Evolutionary conservation across 1,139 yeast species (phyloP), one percentile per base, ranked within the genome.

Genomic region (Pichia sp.): DNA sequence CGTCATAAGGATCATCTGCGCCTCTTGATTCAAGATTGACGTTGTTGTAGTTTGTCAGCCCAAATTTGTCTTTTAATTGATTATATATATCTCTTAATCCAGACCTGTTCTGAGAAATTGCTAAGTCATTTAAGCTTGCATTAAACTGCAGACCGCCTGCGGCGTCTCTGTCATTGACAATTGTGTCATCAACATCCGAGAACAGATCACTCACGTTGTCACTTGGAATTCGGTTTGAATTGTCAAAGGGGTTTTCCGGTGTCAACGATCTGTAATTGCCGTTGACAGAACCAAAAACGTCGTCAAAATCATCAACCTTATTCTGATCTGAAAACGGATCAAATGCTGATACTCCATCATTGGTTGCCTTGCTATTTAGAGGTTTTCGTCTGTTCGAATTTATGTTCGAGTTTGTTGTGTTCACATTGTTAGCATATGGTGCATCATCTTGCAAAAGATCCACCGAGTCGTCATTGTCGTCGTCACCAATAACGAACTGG

Each of bases 71-170:
- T 36, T 61, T 63, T 16, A 67, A 38, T 34, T 66, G 64, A 23
- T 62, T 60, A 49, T 62, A 68, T 43, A 64, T 58, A 32, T 64
- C 64, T 45, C 58, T 59, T 49, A 63, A 54, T 26, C 67, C 67
- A 2, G 54, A 26, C 7, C 50, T 23, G 15, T 53, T 55, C 36
- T 56, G 49, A 5, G 57, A 54, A n/a, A 49, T 40, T 4, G 49
- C 30, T 29, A 51, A 29, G 23, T 56, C 52, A 49, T 56, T 56
- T 2, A 51, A 19, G 40, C 51, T 43, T 15, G 48, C 13, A 15
- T 42, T 26, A 34, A 29, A 47, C 15, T 36, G 51, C 26, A 45
- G 30, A 5, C 8, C 30, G 8, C 30, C 40, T 4, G 40, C 47
- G 2, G 51, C 52, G 49, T 52, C 47, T 40, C 52, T 41, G 34